phyloP scores from a whole-genome alignment of 441 rosid genomes.

The Rhodomyrtus psidioides region DNA sequence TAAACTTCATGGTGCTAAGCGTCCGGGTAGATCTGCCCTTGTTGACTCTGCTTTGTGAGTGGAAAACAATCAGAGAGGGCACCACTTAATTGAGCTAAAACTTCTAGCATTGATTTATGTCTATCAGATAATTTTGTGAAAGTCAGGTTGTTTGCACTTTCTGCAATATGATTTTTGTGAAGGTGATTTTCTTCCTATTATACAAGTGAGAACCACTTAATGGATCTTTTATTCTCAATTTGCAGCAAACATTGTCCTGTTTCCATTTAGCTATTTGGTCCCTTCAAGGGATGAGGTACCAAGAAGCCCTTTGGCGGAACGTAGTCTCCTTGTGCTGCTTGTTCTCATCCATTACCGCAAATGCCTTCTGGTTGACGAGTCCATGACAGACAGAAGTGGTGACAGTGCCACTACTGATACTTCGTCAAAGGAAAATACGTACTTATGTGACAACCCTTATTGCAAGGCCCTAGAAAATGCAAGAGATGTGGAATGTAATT shows the following conservation, averaged over 20 bases:
- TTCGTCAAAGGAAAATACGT: slow-evolving; percentile 41
- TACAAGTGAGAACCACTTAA: neutral
- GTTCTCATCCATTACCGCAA: slow-evolving; percentile 84
- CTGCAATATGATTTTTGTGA: neutral
- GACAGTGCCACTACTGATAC: slow-evolving; percentile 55
- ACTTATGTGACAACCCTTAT: slow-evolving; percentile 72
- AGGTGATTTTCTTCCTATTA: neutral
- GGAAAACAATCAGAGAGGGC: neutral
- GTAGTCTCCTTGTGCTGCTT: slow-evolving; percentile 82
- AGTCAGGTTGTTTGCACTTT: neutral
- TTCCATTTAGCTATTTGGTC: slow-evolving; percentile 86
- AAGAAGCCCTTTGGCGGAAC: slow-evolving; percentile 59
- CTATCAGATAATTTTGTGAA: neutral
- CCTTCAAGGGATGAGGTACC: slow-evolving; percentile 54
- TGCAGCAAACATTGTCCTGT: slow-evolving; percentile 84
- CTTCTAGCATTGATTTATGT: neutral
- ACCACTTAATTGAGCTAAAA: neutral
- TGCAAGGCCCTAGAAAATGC: slow-evolving; percentile 86
- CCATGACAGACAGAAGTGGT: slow-evolving; percentile 51
- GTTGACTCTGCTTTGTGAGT: neutral
- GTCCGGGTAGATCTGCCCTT: neutral
- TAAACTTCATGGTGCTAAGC: neutral
- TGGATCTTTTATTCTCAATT: slow-evolving; percentile 17
- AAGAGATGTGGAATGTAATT: slow-evolving; percentile 88
- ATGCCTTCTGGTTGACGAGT: slow-evolving; percentile 46